Evolutionary conservation across 345 rosid species (phyloP), one percentile per base, ranked within the genome.

Genomic region (Eucalyptus paniculata): DNA sequence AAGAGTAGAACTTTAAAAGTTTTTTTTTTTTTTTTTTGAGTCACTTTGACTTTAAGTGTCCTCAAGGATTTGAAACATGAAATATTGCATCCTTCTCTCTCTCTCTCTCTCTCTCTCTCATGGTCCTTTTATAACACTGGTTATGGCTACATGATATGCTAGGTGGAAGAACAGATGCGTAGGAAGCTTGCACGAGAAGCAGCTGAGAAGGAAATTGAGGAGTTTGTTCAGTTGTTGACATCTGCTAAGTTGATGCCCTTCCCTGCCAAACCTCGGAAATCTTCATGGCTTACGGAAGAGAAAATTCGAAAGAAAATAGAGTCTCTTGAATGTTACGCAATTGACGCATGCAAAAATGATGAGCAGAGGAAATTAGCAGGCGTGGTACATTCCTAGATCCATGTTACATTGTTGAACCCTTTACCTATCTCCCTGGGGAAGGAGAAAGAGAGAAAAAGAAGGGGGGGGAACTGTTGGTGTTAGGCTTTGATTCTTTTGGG

Each of bases 261-360:
- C 88, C 89, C 91, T 88, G 89, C 94, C 89, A 97, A 95, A 92
- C 99, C 98, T 92, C 91, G 92, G 56, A 97, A 95, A 94, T 93
- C 97, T 88, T 94, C 96, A 87, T 97, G 99, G 99, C 86, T 93
- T 90, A 86, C 86, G 82, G 96, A 96, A 88, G 98, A 95, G 91
- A 97, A 94, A 90, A 47, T 88, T 87, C 92, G 30, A 91, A 89
- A 92, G 49, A 94, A 89, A 89, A 93, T 97, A 87, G 92, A 93
- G 90, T 95, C 98, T 90, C 97, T 97, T 82, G 97, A 95, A 94
- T 95, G 96, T 87, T 97, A 92, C 94, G 97, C 99, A 87, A 94
- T 96, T 86, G 99, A 97, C 93, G 94, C 92, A 87, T 97, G 96
- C 93, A 94, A 91, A 86, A 96, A 89, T 92, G 95, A 90, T 89